Base-by-base conservation (phyloP, 2,329 filamentous ascomycete species). In the Aspergillus carbonarius region DNA sequence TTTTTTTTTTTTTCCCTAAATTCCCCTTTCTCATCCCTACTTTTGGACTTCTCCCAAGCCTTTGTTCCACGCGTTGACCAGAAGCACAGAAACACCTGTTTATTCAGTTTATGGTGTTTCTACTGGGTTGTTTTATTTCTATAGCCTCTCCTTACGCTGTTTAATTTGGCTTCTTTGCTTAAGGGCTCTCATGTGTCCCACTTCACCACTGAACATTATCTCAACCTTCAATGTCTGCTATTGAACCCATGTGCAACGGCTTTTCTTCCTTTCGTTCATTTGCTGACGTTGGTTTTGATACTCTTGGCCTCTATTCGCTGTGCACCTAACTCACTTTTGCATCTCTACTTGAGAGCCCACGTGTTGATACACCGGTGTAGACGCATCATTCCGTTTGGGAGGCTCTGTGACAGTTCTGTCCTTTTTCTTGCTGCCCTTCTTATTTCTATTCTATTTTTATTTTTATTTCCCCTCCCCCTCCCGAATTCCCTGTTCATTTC, bases 351-450 rank as follows among this genome's bases (percentile, higher is more conserved):
- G 62, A 62, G 55, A 58, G 59, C 58, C 63, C 60, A 68, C 69
- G 64, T 67, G 63, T 61, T 66, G 62, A 63, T 63, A 63, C 65
- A 61, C 59, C 54, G 58, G 53, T 68, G 58, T 68, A 67, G 62
- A 64, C 63, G 62, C 67, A 66, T 66, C 57, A 62, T 70, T 64
- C 62, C 62, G 55, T 66, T 69, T 71, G 70, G 70, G 69, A 66
- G 71, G 68, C 65, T 69, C 57, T 67, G 63, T 70, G 61, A 63
- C 66, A 65, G 59, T 66, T 65, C 65, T 68, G 59, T 42, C 63
- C 57, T 52, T 59, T 47, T 54, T 58, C 37, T 44, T 59, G 46
- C 54, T 54, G 60, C 55, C 60, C 50, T 32, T 55, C 58, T 60
- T 63, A 51, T 50, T 40, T 52, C 63, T 27, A 50, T 60, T 54